Percentiles rank a stretch among this genome's conserved stretches.
Evolutionary conservation across 2,329 filamentous ascomycete genomes (phyloP).

Genomic region (Ophiocordyceps unilateralis): DNA sequence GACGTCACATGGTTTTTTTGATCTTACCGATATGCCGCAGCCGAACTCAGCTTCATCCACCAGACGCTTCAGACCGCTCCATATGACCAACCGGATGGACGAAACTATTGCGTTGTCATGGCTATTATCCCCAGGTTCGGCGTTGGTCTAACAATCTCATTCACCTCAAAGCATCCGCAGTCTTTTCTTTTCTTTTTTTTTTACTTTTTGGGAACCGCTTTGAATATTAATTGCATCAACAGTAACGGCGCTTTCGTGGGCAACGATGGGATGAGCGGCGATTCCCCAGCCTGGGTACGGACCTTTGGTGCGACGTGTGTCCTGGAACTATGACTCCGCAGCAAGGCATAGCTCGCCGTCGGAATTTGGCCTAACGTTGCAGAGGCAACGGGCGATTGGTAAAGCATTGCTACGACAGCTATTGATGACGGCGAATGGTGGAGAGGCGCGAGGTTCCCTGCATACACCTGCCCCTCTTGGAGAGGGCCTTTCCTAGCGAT

Average conservation of each 20-base stretch:
- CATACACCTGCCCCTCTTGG: not conserved
- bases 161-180: too few relatives aligned
- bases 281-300: not conserved
- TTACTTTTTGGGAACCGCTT: not conserved
- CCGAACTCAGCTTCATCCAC: not conserved
- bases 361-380: too few relatives aligned
- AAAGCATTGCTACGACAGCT: not conserved
- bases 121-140: not conserved
- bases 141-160: not conserved
- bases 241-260: not conserved
- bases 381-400: not conserved
- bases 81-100: not conserved
- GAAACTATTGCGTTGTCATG: not conserved
- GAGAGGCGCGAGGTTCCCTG: not conserved
- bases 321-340: not conserved
- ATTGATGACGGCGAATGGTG: not conserved
- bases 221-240: conserved; percentile 1
- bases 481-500: too few relatives aligned
- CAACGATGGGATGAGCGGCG: not conserved
- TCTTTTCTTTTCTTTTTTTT: not conserved
- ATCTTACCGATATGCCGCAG: not conserved
- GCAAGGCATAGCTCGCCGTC: not conserved
- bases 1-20: not conserved
- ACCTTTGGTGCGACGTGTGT: not conserved
- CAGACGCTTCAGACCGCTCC: not conserved